Base-by-base conservation (phyloP, 352 stramenopile species). In the Phytopythium mirpurense region DNA sequence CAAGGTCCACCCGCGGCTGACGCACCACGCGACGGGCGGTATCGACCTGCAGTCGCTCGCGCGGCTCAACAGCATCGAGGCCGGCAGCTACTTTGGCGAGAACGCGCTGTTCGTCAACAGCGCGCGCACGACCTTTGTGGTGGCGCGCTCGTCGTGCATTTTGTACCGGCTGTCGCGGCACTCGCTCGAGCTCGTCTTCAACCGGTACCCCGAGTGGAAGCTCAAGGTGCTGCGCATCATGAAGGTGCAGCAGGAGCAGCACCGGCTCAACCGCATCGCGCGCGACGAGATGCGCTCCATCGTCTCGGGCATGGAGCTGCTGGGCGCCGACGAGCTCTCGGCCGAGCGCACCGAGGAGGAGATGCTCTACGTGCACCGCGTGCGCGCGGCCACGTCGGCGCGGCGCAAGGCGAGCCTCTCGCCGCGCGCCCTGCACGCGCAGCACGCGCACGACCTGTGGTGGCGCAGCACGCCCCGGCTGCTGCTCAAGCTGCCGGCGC, bases 161-260 rank as follows among this genome's bases (percentile, higher is more conserved):
- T 59, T 88, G 18, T 88, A 85, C 45, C 61, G 64, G 26, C 57
- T 88, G 0, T 78, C 76, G 5, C 62, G 74, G 5, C 59, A 45
- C 0, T 78, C 75, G 12, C 59, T 88, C 15, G 69, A 85, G 27
- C 60, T 83, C 16, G 76, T 88, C 0, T 88, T 88, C 42, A 72
- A 83, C 24, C 48, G 72, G 18, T 83, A 88, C 48, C 76, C 76
- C 0, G 72, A 84, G 23, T 88, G 76, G 76, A 88, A 84, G 36
- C 63, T 62, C 1, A 79, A 76, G 41, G 75, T 84, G 3, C 46
- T 81, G 26, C 70, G 72, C 27, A 87, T 77, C 15, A 67, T 74
- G 19, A 80, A 70, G 18, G 79, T 78, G 16, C 68, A 81, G 54
- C 65, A 72, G 31, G 61, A 74, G 41, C 74, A 82, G 19, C 68